phyloP scores from a whole-genome alignment of 768 basidiomycete genomes.

The Mycena vulgaris region DNA sequence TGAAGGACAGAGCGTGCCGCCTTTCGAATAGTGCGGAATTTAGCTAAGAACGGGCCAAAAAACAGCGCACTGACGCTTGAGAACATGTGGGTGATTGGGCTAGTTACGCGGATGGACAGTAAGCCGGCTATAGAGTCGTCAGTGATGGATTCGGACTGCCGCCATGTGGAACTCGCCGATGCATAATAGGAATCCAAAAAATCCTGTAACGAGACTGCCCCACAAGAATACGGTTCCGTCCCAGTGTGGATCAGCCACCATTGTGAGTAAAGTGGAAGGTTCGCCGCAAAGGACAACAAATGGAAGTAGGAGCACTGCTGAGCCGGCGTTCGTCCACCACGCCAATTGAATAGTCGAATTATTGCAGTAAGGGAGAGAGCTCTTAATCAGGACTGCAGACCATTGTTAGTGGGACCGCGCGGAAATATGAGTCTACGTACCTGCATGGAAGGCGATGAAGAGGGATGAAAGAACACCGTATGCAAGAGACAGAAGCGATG shows the following conservation, averaged over 20 bases:
- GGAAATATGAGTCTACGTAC: neutral
- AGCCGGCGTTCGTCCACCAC: slow-evolving; percentile 85
- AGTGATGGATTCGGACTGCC: slow-evolving; percentile 1
- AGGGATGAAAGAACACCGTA: slow-evolving; percentile 82
- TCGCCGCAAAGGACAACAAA: slow-evolving; percentile 75
- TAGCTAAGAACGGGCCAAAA: slow-evolving; percentile 27
- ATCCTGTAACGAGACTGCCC: slow-evolving; percentile 78
- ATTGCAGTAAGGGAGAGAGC: slow-evolving; percentile 75
- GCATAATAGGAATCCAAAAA: slow-evolving; percentile 88
- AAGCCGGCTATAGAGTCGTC: slow-evolving; percentile 61
- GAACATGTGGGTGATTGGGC: slow-evolving; percentile 91
- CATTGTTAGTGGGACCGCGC: neutral
- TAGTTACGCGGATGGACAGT: slow-evolving; percentile 86
- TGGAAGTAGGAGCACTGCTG: slow-evolving; percentile 75
- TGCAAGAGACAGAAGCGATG: slow-evolving; percentile 71
- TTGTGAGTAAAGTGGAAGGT: slow-evolving; percentile 54
- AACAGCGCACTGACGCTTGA: slow-evolving; percentile 69
- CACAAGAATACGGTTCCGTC: slow-evolving; percentile 69
- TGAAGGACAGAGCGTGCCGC: slow-evolving; percentile 89
- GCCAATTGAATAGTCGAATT: slow-evolving; percentile 82
- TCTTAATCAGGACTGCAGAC: slow-evolving; percentile 76
- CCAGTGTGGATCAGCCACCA: slow-evolving; percentile 61
- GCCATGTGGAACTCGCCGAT: slow-evolving; percentile 53
- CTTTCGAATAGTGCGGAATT: slow-evolving; percentile 52
- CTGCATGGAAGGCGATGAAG: slow-evolving; percentile 79